Percentiles rank a stretch among this genome's conserved stretches.
These are phyloP conservation scores for Talaromyces wortmannii DNA, from an alignment of 495 filamentous ascomycete species.

Conservation along the genomic window DNA sequence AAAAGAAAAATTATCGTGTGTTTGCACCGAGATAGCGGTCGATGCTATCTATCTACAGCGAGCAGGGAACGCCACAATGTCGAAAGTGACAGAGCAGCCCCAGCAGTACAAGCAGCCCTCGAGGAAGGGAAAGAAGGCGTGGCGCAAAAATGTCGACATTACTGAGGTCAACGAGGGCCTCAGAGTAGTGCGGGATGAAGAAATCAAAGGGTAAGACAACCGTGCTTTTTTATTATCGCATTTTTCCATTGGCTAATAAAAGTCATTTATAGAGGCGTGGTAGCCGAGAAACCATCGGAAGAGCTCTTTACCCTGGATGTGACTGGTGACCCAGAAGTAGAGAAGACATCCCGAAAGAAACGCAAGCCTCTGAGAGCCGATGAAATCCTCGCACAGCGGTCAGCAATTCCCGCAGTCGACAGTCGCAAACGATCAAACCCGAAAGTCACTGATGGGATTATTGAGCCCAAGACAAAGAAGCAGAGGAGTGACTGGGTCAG, in stretches of 20 bases:
- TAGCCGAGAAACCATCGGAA: slow-evolving; percentile 70
- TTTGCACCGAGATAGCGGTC: background rate
- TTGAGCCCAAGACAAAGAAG: slow-evolving; percentile 61
- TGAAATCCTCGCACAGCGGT: slow-evolving; percentile 81
- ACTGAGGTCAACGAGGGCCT: slow-evolving; percentile 78
- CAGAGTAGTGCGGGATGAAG: slow-evolving; percentile 75
- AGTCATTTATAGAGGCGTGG: slow-evolving; percentile 58
- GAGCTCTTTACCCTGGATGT: slow-evolving; percentile 81
- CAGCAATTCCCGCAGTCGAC: slow-evolving; percentile 69
- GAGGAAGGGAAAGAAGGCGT: slow-evolving; percentile 95
- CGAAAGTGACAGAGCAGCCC: slow-evolving; percentile 35
- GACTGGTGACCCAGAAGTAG: slow-evolving; percentile 54
- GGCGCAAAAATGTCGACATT: slow-evolving; percentile 96
- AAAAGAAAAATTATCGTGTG: slow-evolving; percentile 3
- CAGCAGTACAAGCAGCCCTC: slow-evolving; percentile 73
- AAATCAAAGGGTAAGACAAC: slow-evolving; percentile 69
- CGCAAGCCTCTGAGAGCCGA: slow-evolving; percentile 78
- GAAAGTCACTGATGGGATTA: slow-evolving; percentile 57
- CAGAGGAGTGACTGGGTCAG: slow-evolving; percentile 68
- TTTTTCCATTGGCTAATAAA: slow-evolving; percentile 1
- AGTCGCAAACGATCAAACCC: slow-evolving; percentile 62
- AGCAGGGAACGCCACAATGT: slow-evolving; percentile 21
- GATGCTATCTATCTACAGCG: background rate
- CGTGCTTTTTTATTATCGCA: background rate
- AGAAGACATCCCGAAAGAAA: slow-evolving; percentile 53